Percentiles rank a stretch among this genome's conserved stretches.
phyloP scores from a whole-genome alignment of 176 grass and related monocot genomes.

The Oryza punctata region DNA sequence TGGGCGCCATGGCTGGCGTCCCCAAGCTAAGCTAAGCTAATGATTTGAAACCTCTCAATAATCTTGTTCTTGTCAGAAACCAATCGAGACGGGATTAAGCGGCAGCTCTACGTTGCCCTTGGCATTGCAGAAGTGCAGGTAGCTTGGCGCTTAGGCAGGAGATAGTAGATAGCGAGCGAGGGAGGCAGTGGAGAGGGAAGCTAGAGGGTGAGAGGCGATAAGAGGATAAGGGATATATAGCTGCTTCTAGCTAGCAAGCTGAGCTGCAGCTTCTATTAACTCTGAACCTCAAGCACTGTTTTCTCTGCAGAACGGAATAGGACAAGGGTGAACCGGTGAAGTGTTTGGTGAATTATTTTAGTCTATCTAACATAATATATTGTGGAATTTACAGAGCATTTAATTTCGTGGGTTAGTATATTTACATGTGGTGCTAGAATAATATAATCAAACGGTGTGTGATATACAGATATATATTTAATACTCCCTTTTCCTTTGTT shows the following conservation, averaged over 20 bases:
- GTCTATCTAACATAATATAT: neutral
- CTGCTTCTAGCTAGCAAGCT: constrained; percentile 8
- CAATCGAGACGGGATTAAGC: neutral
- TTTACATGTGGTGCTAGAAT: neutral
- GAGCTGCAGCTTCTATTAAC: constrained; percentile 14
- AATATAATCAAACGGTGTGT: neutral
- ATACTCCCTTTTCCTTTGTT: neutral
- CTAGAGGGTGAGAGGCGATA: constrained; percentile 15
- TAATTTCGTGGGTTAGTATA: neutral
- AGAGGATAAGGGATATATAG: constrained; percentile 59
- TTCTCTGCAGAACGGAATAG: neutral
- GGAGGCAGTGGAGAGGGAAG: constrained; percentile 28
- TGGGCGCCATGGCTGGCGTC: constrained; percentile 69
- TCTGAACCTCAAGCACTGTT: constrained; percentile 23
- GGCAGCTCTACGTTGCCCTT: constrained; percentile 8
- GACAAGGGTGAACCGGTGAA: neutral
- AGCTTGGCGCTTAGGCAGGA: neutral
- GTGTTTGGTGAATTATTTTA: neutral
- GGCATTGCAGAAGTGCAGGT: constrained; percentile 40
- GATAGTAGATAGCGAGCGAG: constrained; percentile 39
- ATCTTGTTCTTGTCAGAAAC: neutral
- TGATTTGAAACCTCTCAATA: neutral
- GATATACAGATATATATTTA: neutral
- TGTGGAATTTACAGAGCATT: neutral
- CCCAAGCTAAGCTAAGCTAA: neutral